Evolutionary conservation across 352 stramenopile species (phyloP), one percentile per base, ranked within the genome.

Genomic region (Pythium coloratum): DNA sequence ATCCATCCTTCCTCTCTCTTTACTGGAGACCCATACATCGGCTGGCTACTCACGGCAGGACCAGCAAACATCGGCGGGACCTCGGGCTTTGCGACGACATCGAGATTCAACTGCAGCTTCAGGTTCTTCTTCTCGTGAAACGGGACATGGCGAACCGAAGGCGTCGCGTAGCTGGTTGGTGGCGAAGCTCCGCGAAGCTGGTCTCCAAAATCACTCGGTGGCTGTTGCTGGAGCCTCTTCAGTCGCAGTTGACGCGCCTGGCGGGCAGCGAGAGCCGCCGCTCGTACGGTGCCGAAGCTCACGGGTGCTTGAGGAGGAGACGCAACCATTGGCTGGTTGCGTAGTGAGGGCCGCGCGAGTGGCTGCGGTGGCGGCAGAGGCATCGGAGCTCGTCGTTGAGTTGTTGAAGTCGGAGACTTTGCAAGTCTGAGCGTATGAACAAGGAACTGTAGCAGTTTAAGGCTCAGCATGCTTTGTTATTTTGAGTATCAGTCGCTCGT

Each of bases 41-140:
- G 72, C 2, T 10, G 36, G 3, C 24, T n/a, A 16, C 44, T 34
- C 3, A 55, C 36, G 9, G 32, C 53, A 6, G 47, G 46, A 8
- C 18, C 40, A 8, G 55, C 46, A 53, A 79, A 40, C 82, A 87
- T 89, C 46, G 82, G 72, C 2, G 81, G 76, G 2, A 84, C 24
- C 0, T 67, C 59, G 0, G 69, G 66, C 8, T 79, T 75, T 14
- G 77, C 62, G 13, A 84, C 58, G 1, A 64, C 77, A 14, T 79
- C 67, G 0, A 89, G 66, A 9, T 85, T 87, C 14, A 91, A 70
- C 5, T 82, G 75, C 24, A 91, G 69, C 12, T 88, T 79, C 44
- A 89, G 62, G 2, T 81, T 71, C 59, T 88, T 91, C 67, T 71
- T 80, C 40, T 72, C 64, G 13, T 80, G 66, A 20, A 77, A 69